Percentiles rank a stretch among this genome's conserved stretches.
Conservation (phyloP, 139 green algal genomes). For the Pseudopediastrum boryanum region DNA sequence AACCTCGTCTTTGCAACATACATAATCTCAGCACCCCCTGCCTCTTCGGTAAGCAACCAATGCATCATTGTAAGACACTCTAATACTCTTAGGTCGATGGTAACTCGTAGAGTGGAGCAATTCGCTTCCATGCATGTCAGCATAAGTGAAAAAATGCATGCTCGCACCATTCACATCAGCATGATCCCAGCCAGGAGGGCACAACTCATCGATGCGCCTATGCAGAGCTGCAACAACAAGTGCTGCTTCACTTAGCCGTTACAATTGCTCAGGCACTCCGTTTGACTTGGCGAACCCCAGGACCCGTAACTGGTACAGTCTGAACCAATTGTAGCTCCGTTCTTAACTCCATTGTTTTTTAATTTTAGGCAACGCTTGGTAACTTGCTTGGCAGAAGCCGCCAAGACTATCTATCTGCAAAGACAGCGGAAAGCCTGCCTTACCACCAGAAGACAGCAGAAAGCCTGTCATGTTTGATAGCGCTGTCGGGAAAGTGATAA, state of each 20-base stretch:
- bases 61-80: slow-evolving; percentile 9
- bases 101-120: slow-evolving; percentile 16
- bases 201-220: neutral
- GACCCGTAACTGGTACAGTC: no score
- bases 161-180: neutral
- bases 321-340: no score
- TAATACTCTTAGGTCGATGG: neutral
- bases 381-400: no score
- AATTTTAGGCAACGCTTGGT: no score
- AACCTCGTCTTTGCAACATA: neutral
- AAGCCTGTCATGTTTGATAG: no score
- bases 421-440: no score
- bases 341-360: no score
- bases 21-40: neutral
- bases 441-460: no score
- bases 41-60: neutral
- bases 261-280: no score
- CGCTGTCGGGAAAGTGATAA: no score
- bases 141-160: slow-evolving; percentile 9
- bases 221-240: neutral
- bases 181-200: neutral
- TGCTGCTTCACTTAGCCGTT: neutral
- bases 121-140: slow-evolving; percentile 1
- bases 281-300: no score
- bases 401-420: no score